Percentiles rank a stretch among this genome's conserved stretches.
Conservation (phyloP, 2,329 filamentous ascomycete genomes). For the Talaromyces sp. region DNA sequence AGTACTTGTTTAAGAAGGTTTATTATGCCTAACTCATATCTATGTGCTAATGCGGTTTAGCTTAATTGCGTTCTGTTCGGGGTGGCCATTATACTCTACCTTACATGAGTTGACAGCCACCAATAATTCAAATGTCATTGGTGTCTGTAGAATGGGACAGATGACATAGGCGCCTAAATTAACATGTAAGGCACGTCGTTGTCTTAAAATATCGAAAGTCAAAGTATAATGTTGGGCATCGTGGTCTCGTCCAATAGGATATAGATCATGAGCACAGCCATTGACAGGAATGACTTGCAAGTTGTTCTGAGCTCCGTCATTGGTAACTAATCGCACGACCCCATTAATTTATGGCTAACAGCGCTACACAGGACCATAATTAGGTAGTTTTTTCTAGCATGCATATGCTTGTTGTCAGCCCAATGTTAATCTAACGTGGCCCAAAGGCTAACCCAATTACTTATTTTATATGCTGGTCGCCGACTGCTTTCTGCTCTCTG, state of each 20-base stretch:
- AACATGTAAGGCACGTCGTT: not conserved
- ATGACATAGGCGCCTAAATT: not conserved
- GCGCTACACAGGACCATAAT: not conserved
- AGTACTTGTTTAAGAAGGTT: no score
- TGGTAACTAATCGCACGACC: not conserved
- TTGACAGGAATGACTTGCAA: not conserved
- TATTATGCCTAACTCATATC: no score
- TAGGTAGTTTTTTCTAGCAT: not conserved
- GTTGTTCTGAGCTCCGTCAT: not conserved
- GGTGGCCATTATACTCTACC: no score
- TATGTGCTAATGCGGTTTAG: no score
- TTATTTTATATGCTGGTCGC: not conserved
- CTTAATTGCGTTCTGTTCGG: no score
- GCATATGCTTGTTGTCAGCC: not conserved
- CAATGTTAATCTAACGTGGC: not conserved
- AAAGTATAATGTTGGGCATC: not conserved
- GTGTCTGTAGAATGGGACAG: not conserved
- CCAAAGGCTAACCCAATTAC: not conserved
- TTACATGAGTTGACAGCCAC: not conserved
- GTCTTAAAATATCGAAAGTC: not conserved
- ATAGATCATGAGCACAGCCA: not conserved
- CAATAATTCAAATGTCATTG: not conserved
- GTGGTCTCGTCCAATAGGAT: not conserved
- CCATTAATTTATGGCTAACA: not conserved
- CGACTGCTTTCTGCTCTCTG: not conserved